Evolutionary conservation across 768 basidiomycete species (phyloP).

Genomic region (Leccinum subgranulosum): DNA sequence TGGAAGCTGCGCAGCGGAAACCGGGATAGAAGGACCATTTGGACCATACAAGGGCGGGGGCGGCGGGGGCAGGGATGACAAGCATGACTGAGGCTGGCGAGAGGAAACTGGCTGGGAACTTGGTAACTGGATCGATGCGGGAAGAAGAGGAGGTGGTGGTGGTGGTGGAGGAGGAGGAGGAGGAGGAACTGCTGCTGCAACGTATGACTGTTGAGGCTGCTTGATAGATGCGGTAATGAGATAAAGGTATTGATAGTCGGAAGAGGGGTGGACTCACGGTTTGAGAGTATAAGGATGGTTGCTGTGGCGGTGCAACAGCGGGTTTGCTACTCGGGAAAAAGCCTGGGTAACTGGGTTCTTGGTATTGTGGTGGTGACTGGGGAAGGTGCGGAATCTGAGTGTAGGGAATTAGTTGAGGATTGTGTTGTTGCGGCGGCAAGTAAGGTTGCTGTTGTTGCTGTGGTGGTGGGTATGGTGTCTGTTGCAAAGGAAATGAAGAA

Average conservation of each 20-base stretch:
- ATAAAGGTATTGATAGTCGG: not conserved
- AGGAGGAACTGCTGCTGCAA: constrained; percentile 18
- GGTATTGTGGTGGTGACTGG: constrained; percentile 15
- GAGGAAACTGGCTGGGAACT: constrained; percentile 10
- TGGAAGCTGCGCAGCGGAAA: constrained; percentile 1
- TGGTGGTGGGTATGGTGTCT: constrained; percentile 5
- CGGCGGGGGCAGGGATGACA: constrained; percentile 12
- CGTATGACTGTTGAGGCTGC: constrained; percentile 13
- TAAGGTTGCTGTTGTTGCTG: constrained; percentile 17
- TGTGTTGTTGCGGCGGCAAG: constrained; percentile 9
- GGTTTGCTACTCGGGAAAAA: constrained; percentile 9
- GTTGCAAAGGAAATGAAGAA: constrained; percentile 2
- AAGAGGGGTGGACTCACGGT: constrained; percentile 6
- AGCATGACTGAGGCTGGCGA: constrained; percentile 20
- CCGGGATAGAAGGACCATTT: not conserved
- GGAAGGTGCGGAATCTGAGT: constrained; percentile 10
- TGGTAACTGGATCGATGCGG: constrained; percentile 6
- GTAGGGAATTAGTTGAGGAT: constrained; percentile 15
- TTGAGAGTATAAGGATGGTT: constrained; percentile 5
- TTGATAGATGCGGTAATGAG: constrained; percentile 2
- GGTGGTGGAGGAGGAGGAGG: not conserved
- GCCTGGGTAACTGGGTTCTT: constrained; percentile 10
- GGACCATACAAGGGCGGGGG: constrained; percentile 6
- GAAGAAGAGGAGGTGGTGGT: not conserved
- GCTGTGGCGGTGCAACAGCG: not conserved